Conservation (phyloP, 164 flowering plant genomes). For the Sextonia rubra region DNA sequence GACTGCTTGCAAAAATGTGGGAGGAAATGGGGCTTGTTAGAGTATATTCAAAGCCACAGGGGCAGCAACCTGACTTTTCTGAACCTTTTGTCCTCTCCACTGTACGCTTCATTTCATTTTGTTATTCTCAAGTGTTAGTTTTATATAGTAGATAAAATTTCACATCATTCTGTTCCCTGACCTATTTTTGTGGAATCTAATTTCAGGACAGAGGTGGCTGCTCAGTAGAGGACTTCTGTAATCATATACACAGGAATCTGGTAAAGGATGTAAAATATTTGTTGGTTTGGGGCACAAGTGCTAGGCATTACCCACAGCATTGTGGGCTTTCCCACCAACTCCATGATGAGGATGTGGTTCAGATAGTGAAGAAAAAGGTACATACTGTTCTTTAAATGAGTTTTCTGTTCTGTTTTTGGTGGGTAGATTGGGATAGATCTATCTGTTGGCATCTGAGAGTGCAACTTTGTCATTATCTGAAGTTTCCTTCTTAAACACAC, state of each 20-base stretch:
- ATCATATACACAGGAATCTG: constrained; percentile 87
- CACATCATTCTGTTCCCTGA: background rate
- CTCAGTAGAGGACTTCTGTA: constrained; percentile 89
- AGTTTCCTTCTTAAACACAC: too few relatives aligned
- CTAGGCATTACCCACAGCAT: constrained; percentile 95
- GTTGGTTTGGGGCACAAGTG: constrained; percentile 93
- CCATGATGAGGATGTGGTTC: constrained; percentile 97
- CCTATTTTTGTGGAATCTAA: background rate
- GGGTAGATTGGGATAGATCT: background rate
- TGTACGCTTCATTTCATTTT: constrained; percentile 41
- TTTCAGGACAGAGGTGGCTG: constrained; percentile 96
- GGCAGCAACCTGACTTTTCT: constrained; percentile 94
- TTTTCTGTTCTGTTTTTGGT: background rate
- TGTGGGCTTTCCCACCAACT: constrained; percentile 89
- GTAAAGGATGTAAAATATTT: constrained; percentile 93
- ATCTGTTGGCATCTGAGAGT: too few relatives aligned
- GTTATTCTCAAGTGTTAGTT: background rate
- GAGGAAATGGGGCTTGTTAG: constrained; percentile 97
- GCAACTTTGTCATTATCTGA: too few relatives aligned
- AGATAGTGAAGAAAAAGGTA: constrained; percentile 98
- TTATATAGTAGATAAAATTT: background rate
- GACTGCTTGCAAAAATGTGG: constrained; percentile 96
- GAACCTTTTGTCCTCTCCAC: constrained; percentile 93
- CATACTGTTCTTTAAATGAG: background rate
- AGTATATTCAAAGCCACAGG: constrained; percentile 95